Evolutionary conservation across 2,329 filamentous ascomycete genomes (phyloP).

Genomic region (Basipetospora sp.): DNA sequence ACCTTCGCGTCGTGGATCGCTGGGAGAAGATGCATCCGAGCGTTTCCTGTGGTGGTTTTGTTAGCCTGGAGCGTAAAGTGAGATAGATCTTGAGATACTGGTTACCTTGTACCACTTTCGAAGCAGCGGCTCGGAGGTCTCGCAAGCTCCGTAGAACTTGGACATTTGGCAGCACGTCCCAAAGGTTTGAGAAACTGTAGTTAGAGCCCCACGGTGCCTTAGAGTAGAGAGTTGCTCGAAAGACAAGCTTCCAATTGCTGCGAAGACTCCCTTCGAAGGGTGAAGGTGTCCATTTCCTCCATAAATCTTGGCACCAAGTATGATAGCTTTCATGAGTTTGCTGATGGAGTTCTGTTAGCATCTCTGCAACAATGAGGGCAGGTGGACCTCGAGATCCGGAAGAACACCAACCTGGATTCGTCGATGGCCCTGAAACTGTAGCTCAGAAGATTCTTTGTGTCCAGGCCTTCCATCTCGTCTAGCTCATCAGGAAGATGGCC

Average conservation of each 20-base stretch:
- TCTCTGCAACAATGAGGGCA: too few relatives aligned
- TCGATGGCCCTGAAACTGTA: conserved; percentile 94
- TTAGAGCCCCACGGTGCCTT: conserved; percentile 83
- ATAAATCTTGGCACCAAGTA: conserved; percentile 4
- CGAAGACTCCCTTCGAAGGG: conserved; percentile 38
- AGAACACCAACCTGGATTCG: conserved; percentile 68
- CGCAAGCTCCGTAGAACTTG: conserved; percentile 27
- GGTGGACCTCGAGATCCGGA: background rate
- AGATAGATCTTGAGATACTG: conserved; percentile 3
- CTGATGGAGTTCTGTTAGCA: conserved; percentile 26
- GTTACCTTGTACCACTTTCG: conserved; percentile 55
- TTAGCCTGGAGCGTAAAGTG: too few relatives aligned
- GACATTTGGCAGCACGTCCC: conserved; percentile 58
- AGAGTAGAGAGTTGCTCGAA: conserved; percentile 72
- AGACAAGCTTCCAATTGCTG: conserved; percentile 54
- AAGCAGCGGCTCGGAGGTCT: conserved; percentile 33
- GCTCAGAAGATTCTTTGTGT: conserved; percentile 79
- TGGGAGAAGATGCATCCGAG: conserved; percentile 59
- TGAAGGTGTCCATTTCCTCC: background rate
- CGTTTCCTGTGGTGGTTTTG: conserved; percentile 29
- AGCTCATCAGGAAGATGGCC: conserved; percentile 67
- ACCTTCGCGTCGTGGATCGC: conserved; percentile 71
- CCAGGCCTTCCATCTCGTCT: conserved; percentile 54
- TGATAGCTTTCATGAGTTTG: conserved; percentile 32
- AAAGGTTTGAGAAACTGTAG: conserved; percentile 82